Evolutionary conservation across 2,329 filamentous ascomycete genomes (phyloP), one percentile per base, ranked within the genome.

Genomic region (Ceratocystis smalleyi): DNA sequence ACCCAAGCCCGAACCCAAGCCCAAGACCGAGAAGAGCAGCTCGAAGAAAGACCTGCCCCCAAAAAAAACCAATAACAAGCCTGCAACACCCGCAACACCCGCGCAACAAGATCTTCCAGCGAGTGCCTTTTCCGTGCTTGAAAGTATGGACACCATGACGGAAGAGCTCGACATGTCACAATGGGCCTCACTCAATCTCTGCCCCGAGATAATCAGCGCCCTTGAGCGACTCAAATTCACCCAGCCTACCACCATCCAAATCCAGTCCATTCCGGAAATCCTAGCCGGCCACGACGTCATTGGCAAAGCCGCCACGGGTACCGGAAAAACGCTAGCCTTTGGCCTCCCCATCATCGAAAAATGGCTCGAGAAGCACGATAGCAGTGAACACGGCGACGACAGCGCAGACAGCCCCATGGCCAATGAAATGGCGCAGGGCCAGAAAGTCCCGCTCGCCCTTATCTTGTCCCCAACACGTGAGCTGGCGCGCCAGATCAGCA

Each of bases 261-360:
- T 79, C 22, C 79, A 83, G 43, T 79, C 89, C 0, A 95, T 99
- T 69, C 91, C 94, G 0, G 82, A 88, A 63, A 88, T 96, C 57
- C 73, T 92, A 22, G 82, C 83, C 5, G 92, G 92, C 0, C 88
- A 89, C 72, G 92, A 99, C 74, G 87, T 97, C 17, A 88, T 99
- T 68, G 94, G 94, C 51, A 99, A 99, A 76, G 94, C 94, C 1
- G 87, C 92, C 10, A 99, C 94, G 0, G 94, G 94, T 68, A 97
- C 94, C 15, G 94, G 94, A 69, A 99, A 99, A 76, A 99, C 94
- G 0, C 77, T 99, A 55, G 92, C 94, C 0, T 99, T 96, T 73
- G 90, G 87, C 1, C 91, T 99, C 67, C 94, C 94, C 0, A 94
- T 99, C 64, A 78, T 97, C 8, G 91, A 99, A 73, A 80, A 82